These are phyloP conservation scores for Ambrosia artemisiifolia DNA, from an alignment of 129 eudicot genomes.

Conservation along the genomic window DNA sequence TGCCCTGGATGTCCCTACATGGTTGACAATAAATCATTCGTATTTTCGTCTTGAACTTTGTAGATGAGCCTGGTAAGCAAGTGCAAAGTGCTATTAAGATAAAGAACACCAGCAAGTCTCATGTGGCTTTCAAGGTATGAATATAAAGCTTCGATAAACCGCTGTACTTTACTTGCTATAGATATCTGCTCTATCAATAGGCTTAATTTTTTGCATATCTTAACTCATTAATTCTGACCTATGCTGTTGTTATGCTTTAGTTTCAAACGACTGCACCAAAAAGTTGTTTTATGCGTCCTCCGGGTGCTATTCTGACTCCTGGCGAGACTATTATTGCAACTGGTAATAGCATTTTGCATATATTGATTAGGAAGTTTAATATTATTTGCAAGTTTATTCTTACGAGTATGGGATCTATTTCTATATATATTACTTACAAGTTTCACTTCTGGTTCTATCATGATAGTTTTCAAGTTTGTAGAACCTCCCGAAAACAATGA, in stretches of 20 bases:
- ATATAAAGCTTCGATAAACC: background rate
- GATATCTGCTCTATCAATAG: background rate
- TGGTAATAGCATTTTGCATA: constrained; percentile 39
- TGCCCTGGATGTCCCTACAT: background rate
- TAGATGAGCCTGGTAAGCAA: constrained; percentile 92
- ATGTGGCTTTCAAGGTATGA: constrained; percentile 85
- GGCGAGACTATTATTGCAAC: constrained; percentile 80
- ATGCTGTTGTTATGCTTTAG: constrained; percentile 23
- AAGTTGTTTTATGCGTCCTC: constrained; percentile 99
- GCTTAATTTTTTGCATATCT: background rate
- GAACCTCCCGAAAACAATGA: constrained; percentile 69
- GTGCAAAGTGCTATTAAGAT: constrained; percentile 85
- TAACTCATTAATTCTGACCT: background rate
- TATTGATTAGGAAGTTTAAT: background rate
- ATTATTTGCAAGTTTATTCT: background rate
- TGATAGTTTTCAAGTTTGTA: constrained; percentile 80
- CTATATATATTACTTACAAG: constrained; percentile 6
- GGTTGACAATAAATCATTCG: background rate
- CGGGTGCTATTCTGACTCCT: constrained; percentile 83
- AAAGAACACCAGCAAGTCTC: constrained; percentile 91
- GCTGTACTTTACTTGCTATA: background rate
- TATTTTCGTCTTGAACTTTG: constrained; percentile 3
- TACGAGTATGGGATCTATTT: constrained; percentile 2
- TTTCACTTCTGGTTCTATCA: constrained; percentile 21
- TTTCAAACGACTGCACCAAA: constrained; percentile 97